These are phyloP conservation scores for Backusella macrospora DNA, from an alignment of 192 early-diverging fungal species.

Conservation along the genomic window DNA sequence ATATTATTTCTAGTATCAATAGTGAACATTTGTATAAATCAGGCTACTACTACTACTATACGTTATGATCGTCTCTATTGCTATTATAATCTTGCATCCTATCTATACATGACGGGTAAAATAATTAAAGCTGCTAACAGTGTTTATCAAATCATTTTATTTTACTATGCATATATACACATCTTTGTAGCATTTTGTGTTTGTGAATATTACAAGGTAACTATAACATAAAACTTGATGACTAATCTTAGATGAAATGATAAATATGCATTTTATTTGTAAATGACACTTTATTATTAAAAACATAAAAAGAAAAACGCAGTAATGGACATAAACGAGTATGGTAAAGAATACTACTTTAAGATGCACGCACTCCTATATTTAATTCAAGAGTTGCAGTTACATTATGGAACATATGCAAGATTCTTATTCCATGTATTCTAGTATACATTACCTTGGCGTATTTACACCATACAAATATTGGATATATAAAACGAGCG, in stretches of 20 bases:
- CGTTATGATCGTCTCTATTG: too few relatives aligned
- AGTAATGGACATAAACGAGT: not conserved
- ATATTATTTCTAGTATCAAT: too few relatives aligned
- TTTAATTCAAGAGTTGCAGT: not conserved
- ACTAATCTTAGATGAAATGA: not conserved
- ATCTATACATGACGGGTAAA: not conserved
- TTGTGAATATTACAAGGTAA: not conserved
- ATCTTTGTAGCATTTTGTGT: too few relatives aligned
- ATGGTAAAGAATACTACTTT: not conserved
- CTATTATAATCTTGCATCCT: not conserved
- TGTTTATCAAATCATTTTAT: too few relatives aligned
- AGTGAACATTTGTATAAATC: too few relatives aligned
- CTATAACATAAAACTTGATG: not conserved
- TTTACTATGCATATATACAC: too few relatives aligned
- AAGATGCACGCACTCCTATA: not conserved
- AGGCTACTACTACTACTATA: too few relatives aligned
- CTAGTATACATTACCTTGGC: too few relatives aligned
- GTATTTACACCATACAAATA: too few relatives aligned
- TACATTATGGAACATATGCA: too few relatives aligned
- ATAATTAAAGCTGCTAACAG: not conserved
- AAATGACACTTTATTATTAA: not conserved
- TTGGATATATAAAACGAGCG: too few relatives aligned
- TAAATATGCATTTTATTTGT: not conserved
- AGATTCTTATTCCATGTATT: too few relatives aligned
- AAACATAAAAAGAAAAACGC: not conserved